Base-by-base conservation (phyloP, 2,329 filamentous ascomycete genomes). In the Alternaria hordeiaustralica region DNA sequence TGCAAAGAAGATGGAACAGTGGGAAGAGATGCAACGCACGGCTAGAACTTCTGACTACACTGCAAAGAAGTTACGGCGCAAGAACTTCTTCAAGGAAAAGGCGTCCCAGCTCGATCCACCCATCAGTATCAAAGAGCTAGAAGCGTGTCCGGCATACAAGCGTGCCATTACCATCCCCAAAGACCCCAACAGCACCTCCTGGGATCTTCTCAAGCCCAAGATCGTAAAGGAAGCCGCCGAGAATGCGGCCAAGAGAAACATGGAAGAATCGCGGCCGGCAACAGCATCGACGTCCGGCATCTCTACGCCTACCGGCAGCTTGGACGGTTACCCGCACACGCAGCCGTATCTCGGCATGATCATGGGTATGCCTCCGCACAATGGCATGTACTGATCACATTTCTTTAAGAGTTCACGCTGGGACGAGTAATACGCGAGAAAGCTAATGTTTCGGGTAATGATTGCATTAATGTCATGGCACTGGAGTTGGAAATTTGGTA, bases 161-260 rank as follows among this genome's bases (percentile, higher is more conserved):
- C 74, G 77, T 23, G 75, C 79, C 20, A 69, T 82, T 33, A 75
- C 77, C 18, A 81, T 82, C 21, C 76, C 80, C 44, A 80, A 79
- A 59, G 75, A 76, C 11, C 77, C 78, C 13, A 79, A 76, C 61
- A 77, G 71, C 62, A 73, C 71, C 3, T 78, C 78, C 1, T 80
- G 78, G 78, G 67, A 75, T 30, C 74, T 76, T 45, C 70, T 80
- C 53, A 77, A 72, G 53, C 77, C 77, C 4, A 80, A 80, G 61
- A 68, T 80, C 6, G 73, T 79, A 64, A 76, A 75, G 45, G 78
- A 80, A 53, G 75, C 65, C 1, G 70, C 71, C 20, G 72, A 75
- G 21, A 50, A 75, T 12, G 60, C 60, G 45, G 56, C 64, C 15
- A 56, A 58, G 36, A 55, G 56, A 23, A 23, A 18, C n/a, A n/a